Conservation (phyloP, 2,329 filamentous ascomycete species). For the Cytospora mali region DNA sequence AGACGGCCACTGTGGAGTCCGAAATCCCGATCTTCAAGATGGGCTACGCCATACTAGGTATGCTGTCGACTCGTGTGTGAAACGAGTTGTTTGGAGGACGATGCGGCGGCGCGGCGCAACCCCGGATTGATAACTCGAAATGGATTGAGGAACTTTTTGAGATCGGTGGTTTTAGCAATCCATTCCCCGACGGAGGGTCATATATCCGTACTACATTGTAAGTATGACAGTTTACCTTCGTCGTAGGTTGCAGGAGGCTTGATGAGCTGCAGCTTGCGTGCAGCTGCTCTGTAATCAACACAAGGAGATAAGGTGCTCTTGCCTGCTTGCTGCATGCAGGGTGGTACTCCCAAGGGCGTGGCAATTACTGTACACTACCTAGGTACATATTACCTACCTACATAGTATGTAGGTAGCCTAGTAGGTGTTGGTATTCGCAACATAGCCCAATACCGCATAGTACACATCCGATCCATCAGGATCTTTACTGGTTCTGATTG, state of each 20-base stretch:
- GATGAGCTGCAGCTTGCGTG: background rate
- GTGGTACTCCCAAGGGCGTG: background rate
- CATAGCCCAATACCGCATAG: too few species aligned
- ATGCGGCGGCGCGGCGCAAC: background rate
- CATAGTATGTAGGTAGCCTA: too few species aligned
- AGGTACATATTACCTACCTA: too few species aligned
- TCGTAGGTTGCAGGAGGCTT: background rate
- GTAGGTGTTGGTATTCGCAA: too few species aligned
- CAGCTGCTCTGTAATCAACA: background rate
- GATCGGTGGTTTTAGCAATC: background rate
- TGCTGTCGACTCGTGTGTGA: background rate
- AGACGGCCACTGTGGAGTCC: background rate
- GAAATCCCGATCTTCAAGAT: background rate
- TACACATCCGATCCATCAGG: too few species aligned
- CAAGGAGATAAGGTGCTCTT: background rate
- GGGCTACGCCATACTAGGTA: too few species aligned
- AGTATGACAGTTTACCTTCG: too few species aligned
- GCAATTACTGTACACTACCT: background rate
- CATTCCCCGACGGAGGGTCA: background rate
- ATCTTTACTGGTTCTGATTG: too few species aligned
- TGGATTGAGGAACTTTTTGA: background rate
- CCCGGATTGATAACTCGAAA: background rate
- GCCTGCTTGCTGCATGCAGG: slow-evolving; percentile 2
- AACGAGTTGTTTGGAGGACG: background rate
- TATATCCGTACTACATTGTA: too few species aligned